A percentile compares a stretch with the other conserved stretches of the same genome.
Conservation (phyloP, 2,329 filamentous ascomycete species). For the Calonectria hawksworthii region DNA sequence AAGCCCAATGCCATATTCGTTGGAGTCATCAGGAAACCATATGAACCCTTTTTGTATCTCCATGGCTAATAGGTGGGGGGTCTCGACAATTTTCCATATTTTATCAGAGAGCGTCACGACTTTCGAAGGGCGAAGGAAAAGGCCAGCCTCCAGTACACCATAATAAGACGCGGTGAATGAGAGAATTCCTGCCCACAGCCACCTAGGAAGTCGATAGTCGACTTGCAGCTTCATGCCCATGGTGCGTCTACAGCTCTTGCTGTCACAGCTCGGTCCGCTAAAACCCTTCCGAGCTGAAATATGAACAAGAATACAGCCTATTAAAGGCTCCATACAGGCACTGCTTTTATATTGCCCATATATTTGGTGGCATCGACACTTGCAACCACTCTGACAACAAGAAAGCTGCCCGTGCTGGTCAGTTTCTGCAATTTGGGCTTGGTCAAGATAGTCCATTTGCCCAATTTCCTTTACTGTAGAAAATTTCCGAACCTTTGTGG, state of each 20-base stretch:
- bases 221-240: not conserved
- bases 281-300: not conserved
- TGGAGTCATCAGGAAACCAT: not conserved
- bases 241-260: not conserved
- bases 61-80: not conserved
- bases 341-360: not conserved
- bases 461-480: not conserved
- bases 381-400: too few species aligned
- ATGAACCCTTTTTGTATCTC: not conserved
- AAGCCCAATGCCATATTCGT: not conserved
- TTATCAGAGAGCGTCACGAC: not conserved
- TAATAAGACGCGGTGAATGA: not conserved
- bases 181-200: too few species aligned
- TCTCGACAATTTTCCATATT: not conserved
- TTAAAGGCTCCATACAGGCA: not conserved
- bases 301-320: not conserved
- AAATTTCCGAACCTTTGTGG: too few species aligned
- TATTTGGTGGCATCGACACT: not conserved
- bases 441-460: not conserved
- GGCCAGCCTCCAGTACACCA: not conserved
- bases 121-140: not conserved
- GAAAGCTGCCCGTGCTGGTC: not conserved
- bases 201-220: too few species aligned
- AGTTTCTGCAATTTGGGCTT: not conserved
- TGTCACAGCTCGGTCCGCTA: not conserved